Base-by-base conservation (phyloP, 768 basidiomycete species). In the Saitozyma podzolica region DNA sequence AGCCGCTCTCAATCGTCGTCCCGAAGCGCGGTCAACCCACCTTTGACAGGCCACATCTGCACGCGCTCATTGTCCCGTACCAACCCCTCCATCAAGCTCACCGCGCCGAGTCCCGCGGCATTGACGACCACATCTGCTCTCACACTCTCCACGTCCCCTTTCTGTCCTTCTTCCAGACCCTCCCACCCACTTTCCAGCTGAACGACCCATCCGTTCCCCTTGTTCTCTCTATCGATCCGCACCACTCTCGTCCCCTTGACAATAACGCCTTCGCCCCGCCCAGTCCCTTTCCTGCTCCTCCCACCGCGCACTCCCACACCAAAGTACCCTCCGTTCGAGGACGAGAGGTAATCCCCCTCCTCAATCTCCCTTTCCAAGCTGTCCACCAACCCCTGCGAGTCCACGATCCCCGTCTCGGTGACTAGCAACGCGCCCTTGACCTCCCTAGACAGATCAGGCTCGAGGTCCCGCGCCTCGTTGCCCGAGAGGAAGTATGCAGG, bases 391-490 rank as follows among this genome's bases (percentile, higher is more conserved):
- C 85, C 76, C 81, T 95, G 91, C 0, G 91, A 90, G 78, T 94
- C 89, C 0, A 98, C 79, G 64, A 98, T 94, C 2, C 96, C 96
- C 0, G 93, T 94, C 71, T 87, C 86, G 9, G 90, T 88, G 59
- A 88, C 90, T 84, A 87, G 88, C 39, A 99, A 78, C 2, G 92
- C 92, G 9, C 83, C 84, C 0, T 82, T 81, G 59, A 97, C 90
- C 50, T 87, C 82, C 8, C 76, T 66, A 0, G 88, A 87, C n/a
- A 99, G 81, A 70, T 89, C 86, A 0, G 95, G 95, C 79, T 96
- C 93, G 69, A 94, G 79, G 56, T 85, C 83, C 56, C 84, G 84
- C 3, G 88, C 89, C 72, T 88, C 83, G 11, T 85, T 83, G 8
- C 87, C 87, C 13, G 82, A 83, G 42, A 99, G 82, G 55, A 96